Conservation (phyloP, 345 rosid species). For the Eucalyptus lansdowneana region DNA sequence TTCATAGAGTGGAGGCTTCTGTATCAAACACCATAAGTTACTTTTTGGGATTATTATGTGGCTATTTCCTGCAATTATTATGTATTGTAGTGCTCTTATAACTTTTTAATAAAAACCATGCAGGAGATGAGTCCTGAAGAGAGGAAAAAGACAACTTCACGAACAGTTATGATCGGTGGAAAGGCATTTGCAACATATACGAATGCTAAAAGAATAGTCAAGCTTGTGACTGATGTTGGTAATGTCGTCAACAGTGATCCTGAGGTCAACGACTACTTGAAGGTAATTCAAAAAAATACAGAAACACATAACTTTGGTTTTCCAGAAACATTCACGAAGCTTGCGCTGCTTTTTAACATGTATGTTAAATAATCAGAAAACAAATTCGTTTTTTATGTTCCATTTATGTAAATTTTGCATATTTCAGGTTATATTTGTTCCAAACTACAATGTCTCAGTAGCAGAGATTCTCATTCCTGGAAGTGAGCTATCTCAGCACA, state of each 20-base stretch:
- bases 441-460: constrained; percentile 92
- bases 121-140: constrained; percentile 88
- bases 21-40: not conserved
- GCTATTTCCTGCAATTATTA: not conserved
- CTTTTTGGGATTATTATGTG: not conserved
- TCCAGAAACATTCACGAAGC: not conserved
- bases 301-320: not conserved
- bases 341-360: not conserved
- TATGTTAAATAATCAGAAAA: not conserved
- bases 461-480: constrained; percentile 97
- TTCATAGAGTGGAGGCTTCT: not conserved
- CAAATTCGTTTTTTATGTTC: not conserved
- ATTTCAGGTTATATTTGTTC: constrained; percentile 87
- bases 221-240: constrained; percentile 91
- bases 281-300: constrained; percentile 28
- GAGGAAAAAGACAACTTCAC: constrained; percentile 72
- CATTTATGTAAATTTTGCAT: not conserved
- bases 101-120: not conserved
- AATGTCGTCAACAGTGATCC: constrained; percentile 83
- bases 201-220: constrained; percentile 94
- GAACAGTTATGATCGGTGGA: constrained; percentile 94
- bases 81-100: not conserved
- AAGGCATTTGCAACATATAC: constrained; percentile 98
- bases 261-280: constrained; percentile 72
- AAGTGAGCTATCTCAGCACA: constrained; percentile 94